Evolutionary conservation across 441 rosid genomes (phyloP), one percentile per base, ranked within the genome.

Genomic region (Raphanus hybrid): DNA sequence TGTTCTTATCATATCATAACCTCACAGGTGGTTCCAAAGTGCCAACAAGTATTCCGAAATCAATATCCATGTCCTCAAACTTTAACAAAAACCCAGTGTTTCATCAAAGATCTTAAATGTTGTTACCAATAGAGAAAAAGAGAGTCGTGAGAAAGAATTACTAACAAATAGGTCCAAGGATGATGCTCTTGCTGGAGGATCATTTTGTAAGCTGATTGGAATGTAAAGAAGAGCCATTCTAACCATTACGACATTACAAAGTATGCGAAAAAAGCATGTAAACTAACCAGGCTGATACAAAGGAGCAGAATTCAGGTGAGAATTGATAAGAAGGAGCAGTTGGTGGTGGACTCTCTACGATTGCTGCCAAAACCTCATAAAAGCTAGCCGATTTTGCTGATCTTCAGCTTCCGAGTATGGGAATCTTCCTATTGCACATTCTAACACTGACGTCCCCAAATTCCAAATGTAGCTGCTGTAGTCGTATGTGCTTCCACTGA

Each of bases 381-480:
- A 92, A 95, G 85, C 94, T 90, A 26, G 98, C 82, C 96, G 88
- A 67, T 83, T 82, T 82, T 89, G 91, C 79, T 95, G 93, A 79
- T 92, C 98, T 87, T 92, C 98, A 8, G 94, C 89, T 85, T 87
- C 87, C 86, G 88, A 77, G 78, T 89, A 92, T 55, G 98, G 99
- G 74, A 95, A 95, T 16, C 88, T 87, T 11, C 98, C 98, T 67
- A 89, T 91, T 12, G 98, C 99, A 82, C 97, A 95, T 77, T 95
- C 98, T 32, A 95, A 92, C 18, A 91, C 97, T 14, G 92, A 97
- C 88, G 92, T 32, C 41, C 99, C 99, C 83, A 92, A 85, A 81
- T 98, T 95, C 99, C 99, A 92, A 8, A 95, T 90, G 73, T 92
- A 98, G 71, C 97, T 89, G 86, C 96, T 91, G 69, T 90, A 94